Evolutionary conservation across 495 filamentous ascomycete genomes (phyloP).

Genomic region (Aspergillus hancockii): DNA sequence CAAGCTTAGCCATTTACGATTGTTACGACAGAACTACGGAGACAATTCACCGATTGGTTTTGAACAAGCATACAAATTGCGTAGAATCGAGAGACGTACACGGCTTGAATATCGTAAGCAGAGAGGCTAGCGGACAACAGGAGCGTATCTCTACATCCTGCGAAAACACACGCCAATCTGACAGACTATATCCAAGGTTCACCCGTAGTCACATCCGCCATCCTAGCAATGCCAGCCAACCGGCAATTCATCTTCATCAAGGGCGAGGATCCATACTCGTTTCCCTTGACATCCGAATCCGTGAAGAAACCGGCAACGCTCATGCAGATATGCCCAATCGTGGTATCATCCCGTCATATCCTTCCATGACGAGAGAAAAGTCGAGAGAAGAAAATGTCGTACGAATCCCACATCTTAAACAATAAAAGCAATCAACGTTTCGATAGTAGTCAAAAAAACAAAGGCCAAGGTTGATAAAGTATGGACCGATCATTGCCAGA

Average conservation of each 20-base stretch:
- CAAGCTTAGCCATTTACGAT: neutral
- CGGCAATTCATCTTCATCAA: slow-evolving; percentile 21
- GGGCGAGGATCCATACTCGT: slow-evolving; percentile 8
- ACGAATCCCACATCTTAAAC: slow-evolving; percentile 4
- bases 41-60: slow-evolving; percentile 1
- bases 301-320: slow-evolving; percentile 17
- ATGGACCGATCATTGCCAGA: slow-evolving; percentile 64
- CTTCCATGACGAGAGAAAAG: slow-evolving; percentile 1
- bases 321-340: slow-evolving; percentile 28
- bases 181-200: neutral
- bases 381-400: neutral
- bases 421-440: slow-evolving; percentile 22
- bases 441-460: slow-evolving; percentile 31
- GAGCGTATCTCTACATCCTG: neutral
- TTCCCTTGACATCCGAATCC: slow-evolving; percentile 19
- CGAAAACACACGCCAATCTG: neutral
- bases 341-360: slow-evolving; percentile 16
- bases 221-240: slow-evolving; percentile 16
- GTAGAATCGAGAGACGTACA: slow-evolving; percentile 5
- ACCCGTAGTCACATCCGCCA: slow-evolving; percentile 11
- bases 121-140: neutral
- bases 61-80: slow-evolving; percentile 16
- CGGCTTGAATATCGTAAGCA: neutral
- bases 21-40: slow-evolving; percentile 6
- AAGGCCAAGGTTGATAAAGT: slow-evolving; percentile 40